Percentiles rank a stretch among this genome's conserved stretches.
These are phyloP conservation scores for Talaromyces sp. DNA, from an alignment of 2,329 filamentous ascomycete genomes.

Conservation along the genomic window DNA sequence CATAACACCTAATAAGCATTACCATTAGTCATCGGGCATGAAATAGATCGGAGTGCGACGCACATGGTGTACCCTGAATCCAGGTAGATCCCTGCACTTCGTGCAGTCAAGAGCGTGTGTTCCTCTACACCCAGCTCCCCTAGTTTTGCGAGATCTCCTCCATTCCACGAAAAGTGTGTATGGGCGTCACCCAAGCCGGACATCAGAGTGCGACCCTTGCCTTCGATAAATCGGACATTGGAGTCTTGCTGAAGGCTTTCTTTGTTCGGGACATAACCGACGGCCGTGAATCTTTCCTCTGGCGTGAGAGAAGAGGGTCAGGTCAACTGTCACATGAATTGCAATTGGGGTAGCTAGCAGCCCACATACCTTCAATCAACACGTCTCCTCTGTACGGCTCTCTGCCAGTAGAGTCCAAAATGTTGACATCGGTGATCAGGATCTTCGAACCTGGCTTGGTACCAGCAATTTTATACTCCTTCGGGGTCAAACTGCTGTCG, in stretches of 20 bases:
- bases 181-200: slow-evolving; percentile 49
- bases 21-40: background rate
- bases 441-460: background rate
- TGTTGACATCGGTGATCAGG: slow-evolving; percentile 15
- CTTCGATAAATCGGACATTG: slow-evolving; percentile 34
- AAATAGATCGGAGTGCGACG: background rate
- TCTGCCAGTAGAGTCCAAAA: slow-evolving; percentile 34
- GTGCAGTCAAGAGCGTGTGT: slow-evolving; percentile 43
- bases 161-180: slow-evolving; percentile 48
- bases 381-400: slow-evolving; percentile 38
- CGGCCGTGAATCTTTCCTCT: slow-evolving; percentile 30
- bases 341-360: no score
- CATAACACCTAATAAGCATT: slow-evolving; percentile 28
- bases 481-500: slow-evolving; percentile 27
- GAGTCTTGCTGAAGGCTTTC: slow-evolving; percentile 24
- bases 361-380: slow-evolving; percentile 30
- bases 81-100: slow-evolving; percentile 41
- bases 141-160: slow-evolving; percentile 37
- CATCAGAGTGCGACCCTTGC: slow-evolving; percentile 45
- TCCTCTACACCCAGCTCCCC: slow-evolving; percentile 45
- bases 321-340: background rate
- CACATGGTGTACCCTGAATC: slow-evolving; percentile 49
- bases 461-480: slow-evolving; percentile 21
- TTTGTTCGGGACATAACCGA: slow-evolving; percentile 31
- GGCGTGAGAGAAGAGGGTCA: background rate